These are phyloP conservation scores for Agaricus subrufescens DNA, from an alignment of 768 basidiomycete genomes.

Conservation along the genomic window DNA sequence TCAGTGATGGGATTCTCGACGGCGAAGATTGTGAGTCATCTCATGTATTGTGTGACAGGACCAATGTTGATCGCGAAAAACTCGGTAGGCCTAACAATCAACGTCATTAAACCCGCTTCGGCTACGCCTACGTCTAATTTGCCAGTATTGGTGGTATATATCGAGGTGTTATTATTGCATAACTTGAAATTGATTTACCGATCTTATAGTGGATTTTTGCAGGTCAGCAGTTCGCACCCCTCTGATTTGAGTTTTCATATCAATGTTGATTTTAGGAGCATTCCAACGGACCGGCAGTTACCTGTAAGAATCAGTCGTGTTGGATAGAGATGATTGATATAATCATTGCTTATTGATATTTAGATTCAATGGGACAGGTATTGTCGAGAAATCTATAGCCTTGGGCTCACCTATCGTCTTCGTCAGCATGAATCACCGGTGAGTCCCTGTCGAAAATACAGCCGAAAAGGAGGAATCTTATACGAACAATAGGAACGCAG, in stretches of 20 bases:
- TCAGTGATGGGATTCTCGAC: slow-evolving; percentile 23
- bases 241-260: slow-evolving; percentile 15
- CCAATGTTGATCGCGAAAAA: not conserved
- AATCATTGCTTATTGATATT: not conserved
- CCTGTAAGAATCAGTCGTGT: slow-evolving; percentile 17
- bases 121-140: slow-evolving; percentile 37
- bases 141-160: slow-evolving; percentile 49
- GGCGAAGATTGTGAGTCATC: slow-evolving; percentile 42
- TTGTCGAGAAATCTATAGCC: slow-evolving; percentile 40
- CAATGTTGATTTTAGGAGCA: slow-evolving; percentile 13
- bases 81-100: slow-evolving; percentile 44
- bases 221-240: slow-evolving; percentile 20
- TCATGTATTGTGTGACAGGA: not conserved
- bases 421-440: slow-evolving; percentile 44
- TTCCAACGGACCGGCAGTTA: slow-evolving; percentile 36
- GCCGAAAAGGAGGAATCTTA: not conserved
- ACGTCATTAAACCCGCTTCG: slow-evolving; percentile 41
- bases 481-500: slow-evolving; percentile 7
- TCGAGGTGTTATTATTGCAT: not conserved
- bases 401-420: slow-evolving; percentile 40
- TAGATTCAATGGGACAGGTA: slow-evolving; percentile 32
- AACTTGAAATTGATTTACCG: not conserved
- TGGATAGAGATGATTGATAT: not conserved
- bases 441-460: not conserved
- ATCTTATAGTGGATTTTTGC: slow-evolving; percentile 45